A percentile compares a stretch with the other conserved stretches of the same genome.
These are phyloP conservation scores for Camellia granthamiana DNA, from an alignment of 148 eudicot genomes.

Conservation along the genomic window DNA sequence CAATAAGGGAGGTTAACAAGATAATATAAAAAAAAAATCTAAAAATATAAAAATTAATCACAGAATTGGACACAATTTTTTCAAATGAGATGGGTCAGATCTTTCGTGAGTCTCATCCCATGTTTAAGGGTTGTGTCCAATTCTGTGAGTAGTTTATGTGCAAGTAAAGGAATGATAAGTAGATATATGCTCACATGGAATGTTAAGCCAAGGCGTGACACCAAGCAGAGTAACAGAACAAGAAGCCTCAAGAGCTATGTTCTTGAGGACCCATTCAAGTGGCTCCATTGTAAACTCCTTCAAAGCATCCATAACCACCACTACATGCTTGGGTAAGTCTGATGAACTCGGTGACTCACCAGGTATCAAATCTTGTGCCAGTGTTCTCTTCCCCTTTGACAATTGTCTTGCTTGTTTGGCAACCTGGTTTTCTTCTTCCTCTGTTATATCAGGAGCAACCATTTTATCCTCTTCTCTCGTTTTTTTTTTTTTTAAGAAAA, in stretches of 20 bases:
- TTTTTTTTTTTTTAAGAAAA: no score
- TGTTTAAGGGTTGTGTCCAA: no score
- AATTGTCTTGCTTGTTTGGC: no score
- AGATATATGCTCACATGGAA: constrained; percentile 21
- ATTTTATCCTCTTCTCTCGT: no score
- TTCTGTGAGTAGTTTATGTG: no score
- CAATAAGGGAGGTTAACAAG: no score
- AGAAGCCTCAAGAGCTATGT: neutral
- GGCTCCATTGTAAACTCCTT: constrained; percentile 24
- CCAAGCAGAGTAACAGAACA: constrained; percentile 24
- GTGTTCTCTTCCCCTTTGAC: neutral
- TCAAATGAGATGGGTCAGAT: no score
- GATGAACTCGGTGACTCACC: constrained; percentile 6
- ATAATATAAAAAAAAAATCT: no score
- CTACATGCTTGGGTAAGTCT: constrained; percentile 12
- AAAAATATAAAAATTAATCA: no score
- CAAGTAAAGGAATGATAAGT: neutral
- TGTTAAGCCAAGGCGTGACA: constrained; percentile 29
- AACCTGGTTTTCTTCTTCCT: neutral
- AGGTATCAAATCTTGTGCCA: constrained; percentile 13
- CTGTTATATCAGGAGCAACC: neutral
- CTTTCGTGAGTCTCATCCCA: no score
- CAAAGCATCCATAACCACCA: constrained; percentile 28
- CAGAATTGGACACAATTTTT: no score
- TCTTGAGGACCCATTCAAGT: constrained; percentile 33